Base-by-base conservation (phyloP, 768 basidiomycete species). In the Mycena latifolia region DNA sequence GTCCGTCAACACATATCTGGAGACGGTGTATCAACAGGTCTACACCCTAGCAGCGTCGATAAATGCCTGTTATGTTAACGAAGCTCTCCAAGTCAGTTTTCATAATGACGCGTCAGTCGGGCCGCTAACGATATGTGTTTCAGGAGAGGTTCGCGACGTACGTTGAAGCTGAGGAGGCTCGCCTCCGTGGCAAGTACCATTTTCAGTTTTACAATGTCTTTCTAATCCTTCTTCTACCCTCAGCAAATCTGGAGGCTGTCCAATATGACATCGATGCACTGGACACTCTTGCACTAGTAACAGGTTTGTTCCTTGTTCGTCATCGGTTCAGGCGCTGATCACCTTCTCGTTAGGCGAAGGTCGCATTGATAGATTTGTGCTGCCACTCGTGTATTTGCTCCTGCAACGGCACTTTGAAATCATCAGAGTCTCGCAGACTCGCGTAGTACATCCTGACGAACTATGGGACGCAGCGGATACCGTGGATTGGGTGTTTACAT, bases 201-300 rank as follows among this genome's bases (percentile, higher is more conserved):
- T 27, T n/a, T 22, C n/a, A 11, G 11, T 37, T 6, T 47, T 25
- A 22, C 18, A 10, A 11, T 31, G 28, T 22, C 37, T 24, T n/a
- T 8, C 24, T 50, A 27, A 54, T 15, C n/a, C n/a, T n/a, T n/a
- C n/a, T n/a, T 14, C 28, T 29, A 8, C 14, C 27, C 20, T 12
- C 45, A 68, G 67, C 28, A 25, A 69, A 69, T 37, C 63, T 69
- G 24, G 63, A 69, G n/a, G 60, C 68, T 3, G 51, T 65, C n/a
- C 18, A 54, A 9, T 69, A 62, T 31, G 63, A 69, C 27, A 65
- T 69, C 22, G 68, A 69, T 25, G 55, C 46, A 5, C 9, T 47
- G 2, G 63, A 51, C 17, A 69, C 68, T 4, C 35, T 69, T 9
- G 33, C 41, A 24, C 50, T 69, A 8, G 46, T 69, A 11, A 69